These are phyloP conservation scores for Botryotinia calthae DNA, from an alignment of 2,329 filamentous ascomycete genomes.

Conservation along the genomic window DNA sequence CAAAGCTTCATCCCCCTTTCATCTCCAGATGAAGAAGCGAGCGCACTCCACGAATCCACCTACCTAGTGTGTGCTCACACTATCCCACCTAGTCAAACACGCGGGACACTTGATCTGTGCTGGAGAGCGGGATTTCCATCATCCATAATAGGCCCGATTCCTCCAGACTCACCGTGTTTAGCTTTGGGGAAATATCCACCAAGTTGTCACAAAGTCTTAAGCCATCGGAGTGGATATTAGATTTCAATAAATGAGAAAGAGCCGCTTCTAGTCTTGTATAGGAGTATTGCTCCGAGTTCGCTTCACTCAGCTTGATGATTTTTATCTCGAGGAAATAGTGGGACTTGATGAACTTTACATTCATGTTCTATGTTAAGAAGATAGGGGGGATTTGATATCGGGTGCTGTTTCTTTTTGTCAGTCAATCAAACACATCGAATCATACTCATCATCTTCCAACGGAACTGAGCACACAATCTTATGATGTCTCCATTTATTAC, in stretches of 20 bases:
- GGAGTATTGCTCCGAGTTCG: conserved; percentile 1
- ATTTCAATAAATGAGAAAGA: background rate
- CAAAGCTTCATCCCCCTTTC: background rate
- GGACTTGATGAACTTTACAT: background rate
- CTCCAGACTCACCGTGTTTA: background rate
- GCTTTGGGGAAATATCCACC: background rate
- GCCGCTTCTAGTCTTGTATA: background rate
- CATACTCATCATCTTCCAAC: background rate
- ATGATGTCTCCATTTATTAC: background rate
- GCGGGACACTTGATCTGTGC: background rate
- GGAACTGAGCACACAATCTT: too few relatives aligned
- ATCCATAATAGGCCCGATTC: conserved; percentile 5
- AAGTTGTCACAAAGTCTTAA: background rate
- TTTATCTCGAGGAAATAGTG: background rate
- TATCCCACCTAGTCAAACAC: background rate
- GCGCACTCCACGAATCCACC: background rate
- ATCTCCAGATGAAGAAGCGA: background rate
- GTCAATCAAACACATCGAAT: background rate
- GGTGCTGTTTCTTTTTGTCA: background rate
- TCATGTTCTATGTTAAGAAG: background rate
- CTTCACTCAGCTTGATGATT: background rate
- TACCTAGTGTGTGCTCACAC: background rate
- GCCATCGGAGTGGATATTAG: background rate
- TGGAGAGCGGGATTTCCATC: background rate
- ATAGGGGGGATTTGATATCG: background rate